A percentile compares a stretch with the other conserved stretches of the same genome.
These are phyloP conservation scores for Tetraselmis striata DNA, from an alignment of 139 green algal species.

Conservation along the genomic window DNA sequence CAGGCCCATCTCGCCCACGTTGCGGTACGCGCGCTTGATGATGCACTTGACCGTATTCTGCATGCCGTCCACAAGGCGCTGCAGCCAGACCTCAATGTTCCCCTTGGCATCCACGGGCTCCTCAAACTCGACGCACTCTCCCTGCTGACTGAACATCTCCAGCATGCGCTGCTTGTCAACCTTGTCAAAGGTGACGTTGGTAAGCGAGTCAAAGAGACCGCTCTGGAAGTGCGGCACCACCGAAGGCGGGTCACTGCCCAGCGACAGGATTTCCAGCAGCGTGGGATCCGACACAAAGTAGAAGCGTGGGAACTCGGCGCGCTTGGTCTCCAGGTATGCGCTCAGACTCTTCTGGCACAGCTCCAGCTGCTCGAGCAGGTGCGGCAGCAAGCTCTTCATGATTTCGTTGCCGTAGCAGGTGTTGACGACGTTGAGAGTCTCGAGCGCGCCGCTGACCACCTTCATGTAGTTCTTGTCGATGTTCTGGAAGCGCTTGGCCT, in stretches of 20 bases:
- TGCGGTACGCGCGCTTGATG: conserved; percentile 67
- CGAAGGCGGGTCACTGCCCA: conserved; percentile 79
- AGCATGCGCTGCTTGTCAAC: conserved; percentile 82
- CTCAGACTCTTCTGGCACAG: conserved; percentile 89
- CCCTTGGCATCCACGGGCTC: conserved; percentile 68
- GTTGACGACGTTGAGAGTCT: conserved; percentile 77
- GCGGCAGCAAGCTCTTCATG: conserved; percentile 84
- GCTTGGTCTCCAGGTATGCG: conserved; percentile 91
- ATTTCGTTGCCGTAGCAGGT: conserved; percentile 81
- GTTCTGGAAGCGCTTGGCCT: conserved; percentile 92
- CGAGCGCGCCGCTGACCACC: conserved; percentile 65
- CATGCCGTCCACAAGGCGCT: conserved; percentile 90
- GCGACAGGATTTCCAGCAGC: conserved; percentile 91
- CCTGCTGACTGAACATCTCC: conserved; percentile 86
- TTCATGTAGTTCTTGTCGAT: conserved; percentile 98
- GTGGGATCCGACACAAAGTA: conserved; percentile 97
- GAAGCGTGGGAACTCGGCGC: conserved; percentile 91
- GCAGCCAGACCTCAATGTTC: conserved; percentile 94
- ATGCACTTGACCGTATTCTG: conserved; percentile 75
- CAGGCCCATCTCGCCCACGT: conserved; percentile 77
- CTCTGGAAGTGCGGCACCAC: conserved; percentile 94
- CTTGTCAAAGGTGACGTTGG: conserved; percentile 85
- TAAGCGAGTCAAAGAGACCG: conserved; percentile 88
- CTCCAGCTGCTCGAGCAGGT: conserved; percentile 91
- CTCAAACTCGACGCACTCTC: conserved; percentile 62